Base-by-base conservation (phyloP, 148 eudicot species). In the Nepenthes gracilis region DNA sequence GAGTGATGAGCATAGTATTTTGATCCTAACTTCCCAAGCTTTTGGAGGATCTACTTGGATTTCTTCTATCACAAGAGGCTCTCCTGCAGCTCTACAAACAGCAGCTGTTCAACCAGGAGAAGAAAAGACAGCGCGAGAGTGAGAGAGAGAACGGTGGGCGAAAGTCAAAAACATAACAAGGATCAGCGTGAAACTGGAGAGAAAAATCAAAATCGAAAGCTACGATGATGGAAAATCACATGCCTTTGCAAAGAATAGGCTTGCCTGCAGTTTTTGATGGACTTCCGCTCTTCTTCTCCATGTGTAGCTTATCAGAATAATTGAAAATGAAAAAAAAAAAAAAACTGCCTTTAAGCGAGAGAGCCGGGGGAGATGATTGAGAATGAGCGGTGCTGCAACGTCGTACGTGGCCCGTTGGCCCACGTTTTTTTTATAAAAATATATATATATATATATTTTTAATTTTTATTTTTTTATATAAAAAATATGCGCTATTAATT, bases 231-330 rank as follows among this genome's bases (percentile, higher is more conserved):
- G 15, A 49, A 5, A 40, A 8, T 40, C 8, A 40, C 45, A 40
- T 5, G 82, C 93, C 94, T 81, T 81, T 74, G 79, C 94, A 86
- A 12, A 65, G 72, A 49, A 87, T 83, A 35, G 95, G 87, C 63
- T 81, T 81, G 10, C 86, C 89, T 49, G 53, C 53, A 5, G 53
- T 49, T n/a, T n/a, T 11, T 49, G 53, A 49, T 49, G 53, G 53
- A 11, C 10, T 5, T 2, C 12, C 11, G 53, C 10, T 49, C 11
- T 49, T 49, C 45, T 40, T 40, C 45, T 40, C 45, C 45, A 40
- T 40, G 8, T 23, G 23, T 23, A 23, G 23, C 23, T 23, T 23
- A 23, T 0, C 23, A 23, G 23, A 23, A 23, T 23, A 23, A 23
- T 23, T 23, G 23, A 23, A 23, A 23, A 23, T 23, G 23, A 23